Evolutionary conservation across 2,329 filamentous ascomycete species (phyloP).

Genomic region (Colletotrichum liriopes): DNA sequence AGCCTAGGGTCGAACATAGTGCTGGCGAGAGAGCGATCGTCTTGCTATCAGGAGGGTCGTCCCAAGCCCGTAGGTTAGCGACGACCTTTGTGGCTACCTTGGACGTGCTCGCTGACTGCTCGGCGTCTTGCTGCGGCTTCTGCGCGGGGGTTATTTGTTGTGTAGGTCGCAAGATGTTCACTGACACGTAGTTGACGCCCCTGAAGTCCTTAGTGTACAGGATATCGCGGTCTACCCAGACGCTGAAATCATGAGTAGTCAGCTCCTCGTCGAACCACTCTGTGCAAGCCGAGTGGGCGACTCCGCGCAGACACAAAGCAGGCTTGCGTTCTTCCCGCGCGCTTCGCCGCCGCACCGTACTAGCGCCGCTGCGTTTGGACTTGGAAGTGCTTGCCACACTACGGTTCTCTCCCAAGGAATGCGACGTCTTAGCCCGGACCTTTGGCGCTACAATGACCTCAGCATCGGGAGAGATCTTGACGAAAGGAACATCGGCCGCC

Average conservation of each 20-base stretch:
- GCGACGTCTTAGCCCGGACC: constrained; percentile 79
- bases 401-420: constrained; percentile 79
- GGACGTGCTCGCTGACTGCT: constrained; percentile 65
- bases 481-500: constrained; percentile 80
- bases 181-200: constrained; percentile 82
- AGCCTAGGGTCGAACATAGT: constrained; percentile 82
- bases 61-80: constrained; percentile 83
- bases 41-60: constrained; percentile 87
- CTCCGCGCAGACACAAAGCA: constrained; percentile 83
- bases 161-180: constrained; percentile 55
- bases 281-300: constrained; percentile 78
- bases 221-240: constrained; percentile 90
- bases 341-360: constrained; percentile 73
- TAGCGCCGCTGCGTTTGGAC: constrained; percentile 81
- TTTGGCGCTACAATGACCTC: constrained; percentile 99
- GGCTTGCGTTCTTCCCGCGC: constrained; percentile 77
- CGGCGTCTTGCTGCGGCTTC: constrained; percentile 78
- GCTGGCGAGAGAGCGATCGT: constrained; percentile 84
- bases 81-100: constrained; percentile 79
- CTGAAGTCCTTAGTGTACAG: constrained; percentile 80
- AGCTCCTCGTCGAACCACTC: constrained; percentile 85
- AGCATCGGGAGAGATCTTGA: constrained; percentile 92
- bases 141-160: constrained; percentile 55
- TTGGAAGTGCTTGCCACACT: constrained; percentile 86
- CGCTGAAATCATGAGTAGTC: constrained; percentile 72